These are phyloP conservation scores for Willaertia magna DNA, from an alignment of 208 protist genomes.

Conservation along the genomic window DNA sequence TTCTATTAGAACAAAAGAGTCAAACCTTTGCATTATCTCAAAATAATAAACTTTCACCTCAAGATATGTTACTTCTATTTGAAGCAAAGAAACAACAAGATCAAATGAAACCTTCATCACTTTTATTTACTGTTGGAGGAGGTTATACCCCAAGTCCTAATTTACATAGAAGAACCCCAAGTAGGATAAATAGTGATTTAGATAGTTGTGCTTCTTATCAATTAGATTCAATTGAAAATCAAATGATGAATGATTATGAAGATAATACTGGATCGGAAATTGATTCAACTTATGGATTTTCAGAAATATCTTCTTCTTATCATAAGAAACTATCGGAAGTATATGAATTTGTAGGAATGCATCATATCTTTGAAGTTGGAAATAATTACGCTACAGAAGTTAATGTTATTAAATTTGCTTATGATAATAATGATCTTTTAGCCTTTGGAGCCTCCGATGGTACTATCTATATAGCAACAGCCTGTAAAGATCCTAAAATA, in stretches of 20 bases:
- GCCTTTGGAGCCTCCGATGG: not conserved
- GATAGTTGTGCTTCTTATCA: not conserved
- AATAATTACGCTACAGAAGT: not conserved
- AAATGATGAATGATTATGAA: not conserved
- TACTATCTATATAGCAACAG: not conserved
- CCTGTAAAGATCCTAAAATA: not conserved
- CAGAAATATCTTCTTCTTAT: not conserved
- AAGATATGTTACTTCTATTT: not conserved
- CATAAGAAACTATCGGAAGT: not conserved
- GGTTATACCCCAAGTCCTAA: not conserved
- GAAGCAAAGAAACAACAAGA: not conserved
- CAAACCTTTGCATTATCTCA: not conserved
- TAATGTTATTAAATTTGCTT: not conserved
- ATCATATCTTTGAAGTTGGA: not conserved
- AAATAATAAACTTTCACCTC: no score
- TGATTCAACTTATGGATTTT: not conserved
- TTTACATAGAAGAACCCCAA: not conserved
- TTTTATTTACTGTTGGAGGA: not conserved
- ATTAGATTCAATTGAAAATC: not conserved
- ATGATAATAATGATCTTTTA: not conserved
- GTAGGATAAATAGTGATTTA: not conserved
- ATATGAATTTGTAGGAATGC: not conserved
- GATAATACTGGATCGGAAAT: not conserved
- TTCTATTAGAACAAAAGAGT: constrained; percentile 1
- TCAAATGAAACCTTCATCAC: not conserved